A percentile compares a stretch with the other conserved stretches of the same genome.
These are phyloP conservation scores for Ophiosphaerella narmari DNA, from an alignment of 2,329 filamentous ascomycete genomes.

Conservation along the genomic window DNA sequence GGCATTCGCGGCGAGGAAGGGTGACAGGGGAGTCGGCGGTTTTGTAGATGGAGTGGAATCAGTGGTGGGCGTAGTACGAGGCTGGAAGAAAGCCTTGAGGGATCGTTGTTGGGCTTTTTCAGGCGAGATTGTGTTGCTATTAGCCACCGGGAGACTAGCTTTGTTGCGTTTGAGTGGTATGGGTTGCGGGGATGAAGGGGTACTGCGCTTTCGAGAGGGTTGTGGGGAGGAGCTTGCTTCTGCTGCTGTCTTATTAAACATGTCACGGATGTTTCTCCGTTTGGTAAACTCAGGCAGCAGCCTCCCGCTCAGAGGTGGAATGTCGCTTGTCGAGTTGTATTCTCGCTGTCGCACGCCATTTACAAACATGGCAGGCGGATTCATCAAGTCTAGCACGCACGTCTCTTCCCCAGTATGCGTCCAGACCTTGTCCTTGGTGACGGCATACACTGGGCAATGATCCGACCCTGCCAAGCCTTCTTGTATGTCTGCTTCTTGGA, in stretches of 20 bases:
- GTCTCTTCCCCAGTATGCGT: constrained; percentile 46
- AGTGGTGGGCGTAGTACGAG: constrained; percentile 39
- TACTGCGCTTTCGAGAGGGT: constrained; percentile 37
- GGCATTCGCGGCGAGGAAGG: constrained; percentile 2
- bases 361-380: constrained; percentile 72
- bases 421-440: constrained; percentile 66
- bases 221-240: constrained; percentile 16
- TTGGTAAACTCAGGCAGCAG: constrained; percentile 87
- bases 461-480: constrained; percentile 93
- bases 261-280: constrained; percentile 84
- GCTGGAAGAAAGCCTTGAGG: constrained; percentile 74
- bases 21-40: constrained; percentile 2
- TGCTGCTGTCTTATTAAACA: constrained; percentile 67
- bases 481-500: constrained; percentile 82
- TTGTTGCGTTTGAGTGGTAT: constrained; percentile 57
- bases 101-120: constrained; percentile 63
- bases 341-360: constrained; percentile 68
- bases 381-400: constrained; percentile 74
- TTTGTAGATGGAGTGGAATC: constrained; percentile 7
- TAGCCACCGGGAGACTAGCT: constrained; percentile 31
- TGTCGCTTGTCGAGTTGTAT: constrained; percentile 65
- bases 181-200: constrained; percentile 22
- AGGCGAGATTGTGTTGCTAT: constrained; percentile 22
- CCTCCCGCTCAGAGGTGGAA: constrained; percentile 77
- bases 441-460: constrained; percentile 90